A percentile compares a stretch with the other conserved stretches of the same genome.
These are phyloP conservation scores for Colletotrichum agaves DNA, from an alignment of 2,329 filamentous ascomycete genomes.

Conservation along the genomic window DNA sequence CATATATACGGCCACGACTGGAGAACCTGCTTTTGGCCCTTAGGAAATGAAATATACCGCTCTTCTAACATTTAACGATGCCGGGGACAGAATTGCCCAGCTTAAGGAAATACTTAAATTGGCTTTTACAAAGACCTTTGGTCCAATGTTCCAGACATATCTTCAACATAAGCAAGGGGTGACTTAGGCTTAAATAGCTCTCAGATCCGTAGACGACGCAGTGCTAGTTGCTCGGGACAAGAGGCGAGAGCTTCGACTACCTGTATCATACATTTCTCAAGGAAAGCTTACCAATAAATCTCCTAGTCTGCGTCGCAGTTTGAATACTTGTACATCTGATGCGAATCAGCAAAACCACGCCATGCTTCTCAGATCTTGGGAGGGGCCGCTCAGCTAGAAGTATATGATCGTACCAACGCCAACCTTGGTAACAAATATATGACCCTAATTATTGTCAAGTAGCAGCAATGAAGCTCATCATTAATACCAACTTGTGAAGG, in stretches of 20 bases:
- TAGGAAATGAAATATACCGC: background rate
- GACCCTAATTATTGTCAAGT: background rate
- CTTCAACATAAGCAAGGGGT: background rate
- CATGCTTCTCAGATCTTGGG: too few relatives aligned
- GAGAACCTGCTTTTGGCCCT: background rate
- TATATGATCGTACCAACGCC: background rate
- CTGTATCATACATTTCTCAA: background rate
- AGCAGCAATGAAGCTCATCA: background rate
- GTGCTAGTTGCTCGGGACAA: background rate
- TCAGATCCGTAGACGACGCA: background rate
- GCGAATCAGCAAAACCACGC: too few relatives aligned
- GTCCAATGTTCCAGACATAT: background rate
- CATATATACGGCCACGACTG: background rate
- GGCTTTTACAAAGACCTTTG: background rate
- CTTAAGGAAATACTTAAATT: background rate
- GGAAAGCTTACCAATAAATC: too few relatives aligned
- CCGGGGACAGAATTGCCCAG: background rate
- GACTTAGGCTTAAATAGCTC: background rate
- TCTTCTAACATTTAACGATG: background rate
- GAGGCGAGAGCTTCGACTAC: background rate
- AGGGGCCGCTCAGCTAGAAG: too few relatives aligned
- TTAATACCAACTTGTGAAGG: background rate
- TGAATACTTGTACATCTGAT: background rate
- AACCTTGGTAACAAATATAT: background rate
- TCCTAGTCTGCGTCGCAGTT: too few relatives aligned